Base-by-base conservation (phyloP, 1,284 basidiomycete genomes). In the Apiotrichum domesticum region DNA sequence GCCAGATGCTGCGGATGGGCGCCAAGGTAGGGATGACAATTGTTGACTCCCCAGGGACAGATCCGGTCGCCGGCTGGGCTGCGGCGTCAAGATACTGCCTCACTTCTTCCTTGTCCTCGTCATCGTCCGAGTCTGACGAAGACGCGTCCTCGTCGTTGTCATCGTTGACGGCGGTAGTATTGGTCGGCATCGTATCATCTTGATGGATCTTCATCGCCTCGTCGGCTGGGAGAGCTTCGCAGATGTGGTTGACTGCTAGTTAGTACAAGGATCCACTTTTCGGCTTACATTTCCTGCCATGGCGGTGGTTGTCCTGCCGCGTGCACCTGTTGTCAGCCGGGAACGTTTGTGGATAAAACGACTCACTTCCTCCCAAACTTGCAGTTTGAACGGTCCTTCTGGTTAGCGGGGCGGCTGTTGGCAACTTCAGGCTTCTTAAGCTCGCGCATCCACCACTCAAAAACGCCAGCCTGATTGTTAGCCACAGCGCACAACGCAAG, bases 391-490 rank as follows among this genome's bases (percentile, higher is more conserved):
- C 63, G 56, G 5, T 50, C 51, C 34, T 46, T 51, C 44, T 63
- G 42, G 2, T 43, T 33, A 1, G 45, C 54, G 0, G 63, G 61
- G 6, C 53, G 48, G 34, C 51, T 55, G 51, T 34, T 50, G 10
- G 37, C 33, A 1, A 59, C 57, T n/a, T 61, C 63, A 6, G 58
- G 56, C 53, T 65, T 65, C 42, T 55, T 47, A 29, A 65, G 46
- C 51, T 65, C 56, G 13, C 63, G 54, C 61, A 61, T 63, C 63
- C 63, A 65, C 63, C 63, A 65, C 49, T 65, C 63, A 32, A 63
- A 41, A 6, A 65, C 45, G 8, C 63, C 63, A 8, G 63, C 50
- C 63, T 64, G 40, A 6, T 4, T 11, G 50, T 63, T 29, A 62
- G 52, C 7, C 35, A 4, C 6, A 9, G 15, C 34, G 21, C 10